Evolutionary conservation across 2,329 filamentous ascomycete genomes (phyloP).

Genomic region (Zymoseptoria brevis): DNA sequence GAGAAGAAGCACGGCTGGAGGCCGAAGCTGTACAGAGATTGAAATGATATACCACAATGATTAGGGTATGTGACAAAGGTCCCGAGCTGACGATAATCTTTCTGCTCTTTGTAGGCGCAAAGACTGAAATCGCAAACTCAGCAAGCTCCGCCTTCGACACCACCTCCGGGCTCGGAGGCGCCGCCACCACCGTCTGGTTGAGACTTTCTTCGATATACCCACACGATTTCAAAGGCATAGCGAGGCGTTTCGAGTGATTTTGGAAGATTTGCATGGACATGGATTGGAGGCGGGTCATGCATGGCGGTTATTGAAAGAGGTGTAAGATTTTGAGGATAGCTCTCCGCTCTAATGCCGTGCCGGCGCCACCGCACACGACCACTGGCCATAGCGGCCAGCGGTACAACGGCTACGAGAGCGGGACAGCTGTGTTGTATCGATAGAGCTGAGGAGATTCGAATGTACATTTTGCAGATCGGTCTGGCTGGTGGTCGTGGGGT

Average conservation of each 20-base stretch:
- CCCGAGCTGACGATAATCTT: slow-evolving; percentile 15
- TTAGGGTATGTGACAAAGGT: slow-evolving; percentile 6
- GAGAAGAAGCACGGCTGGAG: slow-evolving; percentile 83
- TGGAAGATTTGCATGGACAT: slow-evolving; percentile 11
- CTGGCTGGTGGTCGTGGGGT: neutral
- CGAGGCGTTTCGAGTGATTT: slow-evolving; percentile 17
- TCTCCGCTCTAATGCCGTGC: neutral
- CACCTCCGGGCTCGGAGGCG: slow-evolving; percentile 3
- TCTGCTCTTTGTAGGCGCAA: slow-evolving; percentile 20
- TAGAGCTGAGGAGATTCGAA: neutral
- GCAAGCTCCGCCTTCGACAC: slow-evolving; percentile 8
- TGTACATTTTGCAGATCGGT: neutral
- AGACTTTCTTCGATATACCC: slow-evolving; percentile 7
- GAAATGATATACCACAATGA: slow-evolving; percentile 27
- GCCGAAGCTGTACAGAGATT: slow-evolving; percentile 89
- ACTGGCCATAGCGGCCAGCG: neutral
- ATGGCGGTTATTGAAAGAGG: neutral
- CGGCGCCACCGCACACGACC: neutral
- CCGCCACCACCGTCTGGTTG: slow-evolving; percentile 12
- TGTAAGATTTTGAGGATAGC: neutral
- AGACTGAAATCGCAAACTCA: slow-evolving; percentile 22
- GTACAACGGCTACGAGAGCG: neutral
- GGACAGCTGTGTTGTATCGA: neutral
- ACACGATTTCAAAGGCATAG: slow-evolving; percentile 20
- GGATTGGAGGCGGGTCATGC: neutral